Evolutionary conservation across 2,329 filamentous ascomycete species (phyloP).

Genomic region (Alternaria arbusti): DNA sequence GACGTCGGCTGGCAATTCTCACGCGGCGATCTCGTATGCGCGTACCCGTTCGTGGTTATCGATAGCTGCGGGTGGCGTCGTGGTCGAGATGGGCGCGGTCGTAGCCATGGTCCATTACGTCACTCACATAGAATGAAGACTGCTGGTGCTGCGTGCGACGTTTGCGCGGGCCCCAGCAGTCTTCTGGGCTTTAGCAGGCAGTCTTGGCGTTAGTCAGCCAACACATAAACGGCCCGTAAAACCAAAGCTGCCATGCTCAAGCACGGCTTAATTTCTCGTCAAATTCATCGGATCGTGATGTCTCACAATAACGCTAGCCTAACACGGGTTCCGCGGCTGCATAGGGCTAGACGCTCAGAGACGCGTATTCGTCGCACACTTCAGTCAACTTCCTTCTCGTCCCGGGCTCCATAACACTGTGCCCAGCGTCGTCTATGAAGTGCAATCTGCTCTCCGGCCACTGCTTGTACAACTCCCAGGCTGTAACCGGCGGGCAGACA

Average conservation of each 20-base stretch:
- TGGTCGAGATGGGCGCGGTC: background rate
- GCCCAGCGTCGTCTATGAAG: conserved; percentile 44
- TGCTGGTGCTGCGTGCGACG: background rate
- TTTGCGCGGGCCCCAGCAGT: background rate
- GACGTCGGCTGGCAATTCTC: background rate
- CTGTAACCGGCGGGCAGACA: conserved; percentile 53
- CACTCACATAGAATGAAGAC: background rate
- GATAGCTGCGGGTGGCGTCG: background rate
- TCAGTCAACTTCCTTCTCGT: conserved; percentile 35
- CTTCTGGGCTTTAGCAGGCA: background rate
- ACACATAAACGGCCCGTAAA: background rate
- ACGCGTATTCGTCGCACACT: conserved; percentile 32
- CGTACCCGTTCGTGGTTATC: conserved; percentile 11
- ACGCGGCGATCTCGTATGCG: conserved; percentile 13
- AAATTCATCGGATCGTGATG: background rate
- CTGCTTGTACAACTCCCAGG: conserved; percentile 53
- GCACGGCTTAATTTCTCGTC: background rate
- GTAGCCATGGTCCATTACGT: background rate
- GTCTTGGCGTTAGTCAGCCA: background rate
- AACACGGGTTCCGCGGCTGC: background rate
- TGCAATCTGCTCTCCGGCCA: conserved; percentile 44
- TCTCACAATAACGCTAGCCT: background rate
- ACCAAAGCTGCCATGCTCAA: background rate
- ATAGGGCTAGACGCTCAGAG: background rate
- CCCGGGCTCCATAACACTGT: conserved; percentile 38